Evolutionary conservation across 176 grass and related monocot genomes (phyloP).

Genomic region (Oryza nivara): DNA sequence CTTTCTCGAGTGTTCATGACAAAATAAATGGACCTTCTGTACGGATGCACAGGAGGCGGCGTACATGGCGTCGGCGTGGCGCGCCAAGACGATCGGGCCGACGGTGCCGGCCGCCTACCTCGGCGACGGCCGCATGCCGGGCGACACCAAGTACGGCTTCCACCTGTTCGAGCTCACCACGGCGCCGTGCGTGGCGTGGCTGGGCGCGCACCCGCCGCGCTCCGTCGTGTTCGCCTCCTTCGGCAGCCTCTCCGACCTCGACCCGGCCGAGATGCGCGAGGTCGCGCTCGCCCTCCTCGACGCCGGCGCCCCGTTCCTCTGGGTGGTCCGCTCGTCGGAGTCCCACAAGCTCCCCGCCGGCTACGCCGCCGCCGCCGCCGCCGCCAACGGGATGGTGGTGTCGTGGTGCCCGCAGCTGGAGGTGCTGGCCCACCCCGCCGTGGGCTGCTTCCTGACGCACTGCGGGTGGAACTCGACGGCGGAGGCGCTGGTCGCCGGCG

Average conservation of each 20-base stretch:
- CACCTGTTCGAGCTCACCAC: slow-evolving; percentile 60
- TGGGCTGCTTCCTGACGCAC: slow-evolving; percentile 83
- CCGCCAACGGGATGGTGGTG: slow-evolving; percentile 37
- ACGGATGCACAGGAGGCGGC: slow-evolving; percentile 54
- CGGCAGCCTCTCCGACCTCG: slow-evolving; percentile 62
- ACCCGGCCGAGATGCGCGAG: slow-evolving; percentile 52
- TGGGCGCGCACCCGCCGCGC: slow-evolving; percentile 42
- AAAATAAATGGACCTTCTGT: background rate
- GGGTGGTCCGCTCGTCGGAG: slow-evolving; percentile 72
- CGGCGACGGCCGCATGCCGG: slow-evolving; percentile 32
- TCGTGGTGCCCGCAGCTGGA: slow-evolving; percentile 78
- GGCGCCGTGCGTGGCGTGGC: slow-evolving; percentile 57
- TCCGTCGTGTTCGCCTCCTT: slow-evolving; percentile 79
- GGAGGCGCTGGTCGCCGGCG: slow-evolving; percentile 41
- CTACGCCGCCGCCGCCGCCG: background rate
- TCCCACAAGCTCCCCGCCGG: slow-evolving; percentile 53
- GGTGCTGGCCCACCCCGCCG: slow-evolving; percentile 64
- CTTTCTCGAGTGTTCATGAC: background rate
- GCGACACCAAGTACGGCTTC: slow-evolving; percentile 72
- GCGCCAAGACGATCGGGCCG: slow-evolving; percentile 76
- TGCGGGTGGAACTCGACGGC: slow-evolving; percentile 92
- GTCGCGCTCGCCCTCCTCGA: slow-evolving; percentile 53
- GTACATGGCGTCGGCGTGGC: slow-evolving; percentile 65
- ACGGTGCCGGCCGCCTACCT: slow-evolving; percentile 67
- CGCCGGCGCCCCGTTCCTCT: slow-evolving; percentile 58